Percentiles rank a stretch among this genome's conserved stretches.
phyloP scores from a whole-genome alignment of 2,329 filamentous ascomycete species.

The Colletotrichum destructivum region DNA sequence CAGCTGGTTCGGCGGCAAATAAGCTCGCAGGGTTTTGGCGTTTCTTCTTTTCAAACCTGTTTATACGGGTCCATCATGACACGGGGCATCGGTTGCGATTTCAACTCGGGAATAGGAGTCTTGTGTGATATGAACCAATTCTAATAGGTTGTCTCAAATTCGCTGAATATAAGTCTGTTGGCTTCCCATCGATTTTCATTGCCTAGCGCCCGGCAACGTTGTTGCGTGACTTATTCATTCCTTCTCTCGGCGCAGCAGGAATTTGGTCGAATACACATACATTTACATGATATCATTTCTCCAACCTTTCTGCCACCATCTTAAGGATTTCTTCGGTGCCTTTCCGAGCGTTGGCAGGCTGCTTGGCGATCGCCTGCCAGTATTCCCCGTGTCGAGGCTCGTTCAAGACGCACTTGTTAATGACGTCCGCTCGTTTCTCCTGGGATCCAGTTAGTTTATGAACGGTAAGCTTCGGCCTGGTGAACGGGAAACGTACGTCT shows the following conservation, averaged over 20 bases:
- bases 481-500: conserved; percentile 55
- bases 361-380: conserved; percentile 90
- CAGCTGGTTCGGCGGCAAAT: conserved; percentile 85
- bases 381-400: conserved; percentile 94
- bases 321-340: conserved; percentile 86
- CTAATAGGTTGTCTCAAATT: conserved; percentile 19
- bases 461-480: neutral
- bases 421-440: conserved; percentile 89
- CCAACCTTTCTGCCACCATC: conserved; percentile 74
- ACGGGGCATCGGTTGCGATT: conserved; percentile 21
- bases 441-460: conserved; percentile 21
- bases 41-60: conserved; percentile 1
- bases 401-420: conserved; percentile 83
- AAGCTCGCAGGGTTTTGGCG: conserved; percentile 26
- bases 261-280: conserved; percentile 8
- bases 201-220: neutral
- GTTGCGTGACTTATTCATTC: neutral
- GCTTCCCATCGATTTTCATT: neutral
- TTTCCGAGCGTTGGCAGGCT: conserved; percentile 84
- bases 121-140: conserved; percentile 18
- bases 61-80: conserved; percentile 14
- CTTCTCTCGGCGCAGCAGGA: neutral
- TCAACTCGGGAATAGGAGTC: conserved; percentile 24
- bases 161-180: neutral
- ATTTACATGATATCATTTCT: conserved; percentile 44